These are phyloP conservation scores for Phlebiopsis gigantea DNA, from an alignment of 768 basidiomycete species.

Conservation along the genomic window DNA sequence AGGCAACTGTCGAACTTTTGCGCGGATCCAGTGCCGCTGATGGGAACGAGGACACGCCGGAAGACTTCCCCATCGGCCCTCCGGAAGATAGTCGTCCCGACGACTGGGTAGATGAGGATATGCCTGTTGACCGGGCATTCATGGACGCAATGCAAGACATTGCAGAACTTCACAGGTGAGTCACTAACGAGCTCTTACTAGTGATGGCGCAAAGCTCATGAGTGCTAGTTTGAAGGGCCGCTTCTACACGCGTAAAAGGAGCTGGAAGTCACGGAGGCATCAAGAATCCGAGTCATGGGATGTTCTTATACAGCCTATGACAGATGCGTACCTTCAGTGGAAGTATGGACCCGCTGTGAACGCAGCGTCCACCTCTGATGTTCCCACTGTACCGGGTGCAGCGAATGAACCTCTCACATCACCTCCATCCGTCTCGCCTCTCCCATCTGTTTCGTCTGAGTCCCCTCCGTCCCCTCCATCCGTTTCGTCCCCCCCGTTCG, in stretches of 20 bases:
- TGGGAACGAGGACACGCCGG: background rate
- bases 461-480: too few species aligned
- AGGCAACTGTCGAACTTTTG: background rate
- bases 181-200: background rate
- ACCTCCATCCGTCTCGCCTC: too few species aligned
- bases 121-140: background rate
- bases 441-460: too few species aligned
- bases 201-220: too few species aligned
- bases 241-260: background rate
- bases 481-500: too few species aligned
- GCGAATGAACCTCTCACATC: too few species aligned
- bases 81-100: background rate
- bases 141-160: background rate
- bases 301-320: background rate
- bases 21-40: background rate
- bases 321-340: background rate
- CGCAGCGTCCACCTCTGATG: too few species aligned
- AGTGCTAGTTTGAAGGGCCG: background rate
- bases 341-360: too few species aligned
- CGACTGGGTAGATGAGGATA: background rate
- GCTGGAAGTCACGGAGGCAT: background rate
- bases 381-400: too few species aligned
- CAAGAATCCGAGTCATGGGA: background rate
- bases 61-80: background rate
- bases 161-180: background rate